Conservation (phyloP, 106 monocot genomes). For the Triglochin maritima region DNA sequence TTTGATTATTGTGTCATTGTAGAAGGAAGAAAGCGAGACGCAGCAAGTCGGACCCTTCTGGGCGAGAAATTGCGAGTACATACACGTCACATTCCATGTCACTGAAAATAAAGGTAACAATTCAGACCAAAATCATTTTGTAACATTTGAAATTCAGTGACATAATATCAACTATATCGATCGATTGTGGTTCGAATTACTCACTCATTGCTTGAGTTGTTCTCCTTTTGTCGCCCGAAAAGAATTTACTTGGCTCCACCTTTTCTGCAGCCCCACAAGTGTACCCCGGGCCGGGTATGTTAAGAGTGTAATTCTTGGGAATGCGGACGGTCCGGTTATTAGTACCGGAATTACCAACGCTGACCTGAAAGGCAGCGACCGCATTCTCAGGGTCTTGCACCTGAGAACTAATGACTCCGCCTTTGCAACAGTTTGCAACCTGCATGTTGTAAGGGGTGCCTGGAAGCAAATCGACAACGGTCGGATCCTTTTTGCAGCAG, state of each 20-base stretch:
- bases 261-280: slow-evolving; percentile 52
- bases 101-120: slow-evolving; percentile 30
- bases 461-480: slow-evolving; percentile 53
- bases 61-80: slow-evolving; percentile 68
- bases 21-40: slow-evolving; percentile 90
- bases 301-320: slow-evolving; percentile 67
- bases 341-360: slow-evolving; percentile 54
- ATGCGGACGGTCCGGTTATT: slow-evolving; percentile 56
- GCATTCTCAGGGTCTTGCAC: slow-evolving; percentile 54
- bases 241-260: slow-evolving; percentile 51
- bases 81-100: slow-evolving; percentile 96
- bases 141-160: too few species aligned
- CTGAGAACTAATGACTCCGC: slow-evolving; percentile 53
- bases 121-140: too few species aligned
- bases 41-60: slow-evolving; percentile 79
- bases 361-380: slow-evolving; percentile 60
- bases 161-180: too few species aligned
- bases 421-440: slow-evolving; percentile 81
- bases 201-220: slow-evolving; percentile 78
- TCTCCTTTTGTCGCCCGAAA: slow-evolving; percentile 52
- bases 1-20: slow-evolving; percentile 71
- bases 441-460: slow-evolving; percentile 76
- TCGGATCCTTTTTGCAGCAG: slow-evolving; percentile 60
- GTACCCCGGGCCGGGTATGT: slow-evolving; percentile 62
- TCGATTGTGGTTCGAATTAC: not conserved